phyloP scores from a whole-genome alignment of 2,329 filamentous ascomycete genomes.

The Clarireedia sp. region DNA sequence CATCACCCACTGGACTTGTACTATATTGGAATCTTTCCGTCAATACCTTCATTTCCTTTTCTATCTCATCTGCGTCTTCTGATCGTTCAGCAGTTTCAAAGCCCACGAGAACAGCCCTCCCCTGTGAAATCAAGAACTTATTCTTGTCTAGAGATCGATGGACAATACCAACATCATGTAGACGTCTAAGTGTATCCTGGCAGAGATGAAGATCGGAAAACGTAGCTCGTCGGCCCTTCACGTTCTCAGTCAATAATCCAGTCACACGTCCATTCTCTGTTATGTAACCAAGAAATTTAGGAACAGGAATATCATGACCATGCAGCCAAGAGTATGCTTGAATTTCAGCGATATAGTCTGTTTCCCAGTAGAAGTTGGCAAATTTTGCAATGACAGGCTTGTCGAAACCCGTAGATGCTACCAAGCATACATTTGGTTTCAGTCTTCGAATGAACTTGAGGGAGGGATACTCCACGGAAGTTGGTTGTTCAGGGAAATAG shows the following conservation, averaged over 20 bases:
- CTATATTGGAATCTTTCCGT: background rate
- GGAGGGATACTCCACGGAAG: slow-evolving; percentile 31
- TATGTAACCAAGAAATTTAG: slow-evolving; percentile 30
- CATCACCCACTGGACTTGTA: background rate
- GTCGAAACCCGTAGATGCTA: slow-evolving; percentile 12
- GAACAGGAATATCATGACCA: slow-evolving; percentile 14
- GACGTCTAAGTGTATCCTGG: slow-evolving; percentile 19
- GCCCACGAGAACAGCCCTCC: slow-evolving; percentile 29
- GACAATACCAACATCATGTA: slow-evolving; percentile 32
- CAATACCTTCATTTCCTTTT: slow-evolving; percentile 2
- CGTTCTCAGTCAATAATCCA: slow-evolving; percentile 28
- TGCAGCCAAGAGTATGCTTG: slow-evolving; percentile 21
- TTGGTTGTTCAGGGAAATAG: slow-evolving; percentile 29
- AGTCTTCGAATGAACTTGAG: slow-evolving; percentile 20
- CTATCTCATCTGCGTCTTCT: background rate
- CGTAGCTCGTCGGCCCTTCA: slow-evolving; percentile 25
- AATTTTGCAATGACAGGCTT: slow-evolving; percentile 18
- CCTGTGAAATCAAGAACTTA: slow-evolving; percentile 31
- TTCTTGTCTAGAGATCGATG: slow-evolving; percentile 34
- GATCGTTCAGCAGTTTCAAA: slow-evolving; percentile 26
- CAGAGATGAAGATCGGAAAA: slow-evolving; percentile 28
- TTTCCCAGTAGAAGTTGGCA: slow-evolving; percentile 14
- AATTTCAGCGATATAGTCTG: slow-evolving; percentile 12
- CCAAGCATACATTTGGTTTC: slow-evolving; percentile 13
- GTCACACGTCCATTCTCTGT: slow-evolving; percentile 28